Percentiles rank a stretch among this genome's conserved stretches.
These are phyloP conservation scores for Hirschioporus abietinus DNA, from an alignment of 768 basidiomycete species.

Conservation along the genomic window DNA sequence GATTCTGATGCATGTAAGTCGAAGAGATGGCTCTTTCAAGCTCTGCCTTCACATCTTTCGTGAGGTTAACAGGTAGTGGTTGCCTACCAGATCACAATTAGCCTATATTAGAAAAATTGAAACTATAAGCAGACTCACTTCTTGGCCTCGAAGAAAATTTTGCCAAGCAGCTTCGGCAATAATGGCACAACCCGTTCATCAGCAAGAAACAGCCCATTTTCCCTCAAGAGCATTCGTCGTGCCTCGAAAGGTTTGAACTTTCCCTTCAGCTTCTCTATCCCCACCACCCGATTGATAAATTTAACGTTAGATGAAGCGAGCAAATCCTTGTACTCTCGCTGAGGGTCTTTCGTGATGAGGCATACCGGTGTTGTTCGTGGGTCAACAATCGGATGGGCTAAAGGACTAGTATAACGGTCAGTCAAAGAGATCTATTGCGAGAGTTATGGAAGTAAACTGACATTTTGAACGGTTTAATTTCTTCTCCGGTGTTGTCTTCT, in stretches of 20 bases:
- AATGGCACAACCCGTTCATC: slow-evolving; percentile 88
- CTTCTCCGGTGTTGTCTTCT: slow-evolving; percentile 69
- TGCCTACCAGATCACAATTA: slow-evolving; percentile 46
- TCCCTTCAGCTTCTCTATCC: slow-evolving; percentile 86
- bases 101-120: neutral
- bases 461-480: slow-evolving; percentile 85
- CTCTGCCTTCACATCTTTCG: slow-evolving; percentile 87
- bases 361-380: slow-evolving; percentile 78
- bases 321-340: slow-evolving; percentile 93
- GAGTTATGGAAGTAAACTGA: slow-evolving; percentile 34
- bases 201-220: slow-evolving; percentile 89
- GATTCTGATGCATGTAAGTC: slow-evolving; percentile 94
- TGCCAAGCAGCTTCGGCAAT: slow-evolving; percentile 81
- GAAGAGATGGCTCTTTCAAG: slow-evolving; percentile 90
- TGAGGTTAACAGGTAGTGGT: slow-evolving; percentile 90
- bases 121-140: slow-evolving; percentile 53
- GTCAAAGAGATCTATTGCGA: slow-evolving; percentile 2
- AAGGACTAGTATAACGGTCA: slow-evolving; percentile 41
- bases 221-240: slow-evolving; percentile 75
- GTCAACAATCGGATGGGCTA: slow-evolving; percentile 79
- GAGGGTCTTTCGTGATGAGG: slow-evolving; percentile 93
- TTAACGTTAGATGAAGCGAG: slow-evolving; percentile 72
- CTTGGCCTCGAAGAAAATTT: slow-evolving; percentile 90
- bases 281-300: slow-evolving; percentile 90
- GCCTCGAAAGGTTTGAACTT: slow-evolving; percentile 87